Base-by-base conservation (phyloP, 352 stramenopile genomes). In the Saprolegnia parasitica region DNA sequence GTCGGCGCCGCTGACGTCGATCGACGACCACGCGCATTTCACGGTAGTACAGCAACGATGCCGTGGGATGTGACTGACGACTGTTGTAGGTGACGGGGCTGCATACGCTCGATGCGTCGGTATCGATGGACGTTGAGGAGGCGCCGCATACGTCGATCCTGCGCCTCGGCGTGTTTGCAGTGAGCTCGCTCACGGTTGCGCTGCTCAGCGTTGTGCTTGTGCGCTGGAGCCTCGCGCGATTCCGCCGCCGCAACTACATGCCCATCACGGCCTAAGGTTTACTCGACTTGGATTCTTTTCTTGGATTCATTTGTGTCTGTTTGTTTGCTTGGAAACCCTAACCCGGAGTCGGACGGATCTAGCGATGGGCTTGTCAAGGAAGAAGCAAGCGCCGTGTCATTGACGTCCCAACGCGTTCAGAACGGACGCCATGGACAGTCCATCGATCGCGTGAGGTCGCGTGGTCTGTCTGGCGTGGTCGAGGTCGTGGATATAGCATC, bases 241-340 rank as follows among this genome's bases (percentile, higher is more conserved):
- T 62, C 5, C 23, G 55, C 24, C 55, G 55, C 35, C 55, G 55
- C 35, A 35, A 62, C 5, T 62, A 62, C 55, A 45, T 45, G 16
- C 18, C n/a, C 1, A 62, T 62, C 18, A n/a, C 55, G 5, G 55
- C 35, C 10, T 15, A 62, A 35, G 26, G 55, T 62, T 39, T 11
- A 16, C 39, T 15, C 15, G 8, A 15, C 42, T n/a, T 49, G 3
- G 1, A 49, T 11, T n/a, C 4, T n/a, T 49, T 49, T 8, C 1
- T n/a, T n/a, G 4, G 13, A 49, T 49, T 49, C n/a, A n/a, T n/a
- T n/a, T n/a, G n/a, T n/a, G n/a, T n/a, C n/a, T n/a, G n/a, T 35
- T 35, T 5, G 29, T 35, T 35, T 5, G 29, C 29, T 35, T 35
- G 29, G 29, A 35, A 35, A 35, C 29, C 29, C 29, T 35, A 35